phyloP scores from a whole-genome alignment of 345 rosid genomes.

The Bruguiera gymnorhiza region DNA sequence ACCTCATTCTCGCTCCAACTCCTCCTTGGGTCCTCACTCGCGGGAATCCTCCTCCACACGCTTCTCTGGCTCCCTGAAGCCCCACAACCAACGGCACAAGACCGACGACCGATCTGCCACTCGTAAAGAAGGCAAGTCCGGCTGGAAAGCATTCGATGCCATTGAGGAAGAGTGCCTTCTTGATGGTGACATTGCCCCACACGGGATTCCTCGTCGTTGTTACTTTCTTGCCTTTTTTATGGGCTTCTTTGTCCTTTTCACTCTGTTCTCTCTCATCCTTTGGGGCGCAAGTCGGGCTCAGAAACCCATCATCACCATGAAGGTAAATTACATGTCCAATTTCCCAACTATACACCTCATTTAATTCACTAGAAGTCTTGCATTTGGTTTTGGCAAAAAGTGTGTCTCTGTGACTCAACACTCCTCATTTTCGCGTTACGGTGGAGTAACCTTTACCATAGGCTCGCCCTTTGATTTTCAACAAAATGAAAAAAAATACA shows the following conservation, averaged over 20 bases:
- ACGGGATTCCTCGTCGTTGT: conserved; percentile 43
- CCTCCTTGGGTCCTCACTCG: conserved; percentile 66
- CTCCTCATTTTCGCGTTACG: too few species aligned
- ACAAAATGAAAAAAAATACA: too few species aligned
- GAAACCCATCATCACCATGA: conserved; percentile 58
- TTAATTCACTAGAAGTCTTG: too few species aligned
- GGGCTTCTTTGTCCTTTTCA: conserved; percentile 51
- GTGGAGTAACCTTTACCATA: too few species aligned
- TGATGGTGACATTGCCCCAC: conserved; percentile 19
- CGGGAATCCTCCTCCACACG: conserved; percentile 68
- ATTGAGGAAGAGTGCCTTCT: conserved; percentile 74
- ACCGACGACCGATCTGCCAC: conserved; percentile 15
- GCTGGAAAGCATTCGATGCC: conserved; percentile 56
- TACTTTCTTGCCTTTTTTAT: conserved; percentile 48
- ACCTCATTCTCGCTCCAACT: conserved; percentile 69
- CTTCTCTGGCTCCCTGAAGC: conserved; percentile 50
- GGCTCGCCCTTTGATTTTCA: too few species aligned
- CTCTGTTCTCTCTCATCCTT: conserved; percentile 52
- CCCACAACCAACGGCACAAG: conserved; percentile 23
- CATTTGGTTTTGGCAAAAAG: too few species aligned
- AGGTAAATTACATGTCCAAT: conserved; percentile 28
- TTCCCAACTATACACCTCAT: too few species aligned
- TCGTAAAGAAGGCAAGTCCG: conserved; percentile 25
- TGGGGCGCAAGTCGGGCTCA: conserved; percentile 72
- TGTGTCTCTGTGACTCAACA: too few species aligned